Percentiles rank a stretch among this genome's conserved stretches.
Conservation (phyloP, 805 yeast genomes). For the Teunomyces barrocoloradensis region DNA sequence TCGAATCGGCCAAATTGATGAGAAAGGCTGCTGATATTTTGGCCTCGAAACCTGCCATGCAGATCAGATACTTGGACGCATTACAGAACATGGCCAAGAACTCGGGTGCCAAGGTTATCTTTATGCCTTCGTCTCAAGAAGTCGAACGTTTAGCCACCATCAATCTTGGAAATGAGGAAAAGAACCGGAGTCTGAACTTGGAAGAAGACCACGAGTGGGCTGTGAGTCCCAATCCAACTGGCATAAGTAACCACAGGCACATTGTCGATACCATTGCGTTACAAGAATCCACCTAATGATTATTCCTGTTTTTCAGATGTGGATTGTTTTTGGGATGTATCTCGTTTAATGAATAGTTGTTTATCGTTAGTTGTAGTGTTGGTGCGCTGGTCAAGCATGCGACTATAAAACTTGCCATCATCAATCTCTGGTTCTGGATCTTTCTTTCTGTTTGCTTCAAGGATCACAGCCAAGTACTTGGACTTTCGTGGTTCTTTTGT, state of each 20-base stretch:
- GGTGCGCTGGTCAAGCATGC: neutral
- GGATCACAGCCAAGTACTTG: slow-evolving; percentile 34
- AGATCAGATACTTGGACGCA: slow-evolving; percentile 75
- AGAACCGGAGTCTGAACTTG: slow-evolving; percentile 11
- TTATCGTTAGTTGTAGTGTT: neutral
- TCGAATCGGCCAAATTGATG: slow-evolving; percentile 72
- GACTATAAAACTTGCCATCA: neutral
- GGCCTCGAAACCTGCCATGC: slow-evolving; percentile 75
- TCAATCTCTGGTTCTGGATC: neutral
- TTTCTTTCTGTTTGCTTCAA: slow-evolving; percentile 46
- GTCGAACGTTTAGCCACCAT: slow-evolving; percentile 38
- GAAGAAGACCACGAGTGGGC: slow-evolving; percentile 28
- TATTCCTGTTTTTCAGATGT: too few species aligned
- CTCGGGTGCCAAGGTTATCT: slow-evolving; percentile 65
- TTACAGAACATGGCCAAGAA: slow-evolving; percentile 68
- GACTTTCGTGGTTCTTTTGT: neutral
- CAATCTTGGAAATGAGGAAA: slow-evolving; percentile 11
- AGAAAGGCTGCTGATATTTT: slow-evolving; percentile 75
- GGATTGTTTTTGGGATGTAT: neutral
- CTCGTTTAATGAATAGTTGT: too few species aligned
- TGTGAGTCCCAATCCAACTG: slow-evolving; percentile 9
- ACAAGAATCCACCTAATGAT: slow-evolving; percentile 27
- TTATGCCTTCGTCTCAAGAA: slow-evolving; percentile 59
- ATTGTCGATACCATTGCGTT: slow-evolving; percentile 27
- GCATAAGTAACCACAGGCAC: slow-evolving; percentile 4